phyloP scores from a whole-genome alignment of 148 eudicot genomes.

The Rhododendron molle region DNA sequence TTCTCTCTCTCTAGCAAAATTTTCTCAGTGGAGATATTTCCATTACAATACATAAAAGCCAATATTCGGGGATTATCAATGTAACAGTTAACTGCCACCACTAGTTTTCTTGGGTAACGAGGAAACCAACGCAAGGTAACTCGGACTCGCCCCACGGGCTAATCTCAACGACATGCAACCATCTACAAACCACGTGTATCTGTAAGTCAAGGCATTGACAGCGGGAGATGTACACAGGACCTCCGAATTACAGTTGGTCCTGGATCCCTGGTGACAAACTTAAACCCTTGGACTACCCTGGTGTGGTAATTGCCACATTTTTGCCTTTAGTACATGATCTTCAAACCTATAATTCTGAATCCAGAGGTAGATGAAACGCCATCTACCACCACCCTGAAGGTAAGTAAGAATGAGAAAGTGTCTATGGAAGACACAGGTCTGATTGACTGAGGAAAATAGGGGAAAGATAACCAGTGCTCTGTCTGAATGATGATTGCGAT shows the following conservation, averaged over 20 bases:
- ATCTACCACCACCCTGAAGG: background rate
- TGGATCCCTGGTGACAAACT: background rate
- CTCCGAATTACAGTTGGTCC: background rate
- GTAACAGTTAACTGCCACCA: background rate
- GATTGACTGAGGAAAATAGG: background rate
- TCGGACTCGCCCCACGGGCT: background rate
- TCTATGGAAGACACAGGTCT: background rate
- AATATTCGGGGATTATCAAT: background rate
- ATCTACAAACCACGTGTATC: background rate
- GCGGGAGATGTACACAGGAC: background rate
- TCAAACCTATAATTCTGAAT: background rate
- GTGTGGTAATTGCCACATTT: background rate
- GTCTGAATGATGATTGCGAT: background rate
- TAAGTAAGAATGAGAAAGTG: background rate
- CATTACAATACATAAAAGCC: background rate
- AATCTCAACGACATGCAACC: background rate
- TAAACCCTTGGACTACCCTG: background rate
- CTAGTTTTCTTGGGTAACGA: background rate
- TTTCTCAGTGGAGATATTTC: background rate
- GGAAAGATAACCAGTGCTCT: background rate
- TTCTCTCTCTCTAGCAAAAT: background rate
- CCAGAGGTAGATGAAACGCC: background rate
- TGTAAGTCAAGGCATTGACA: background rate
- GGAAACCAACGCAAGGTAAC: background rate
- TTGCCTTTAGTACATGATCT: background rate